Conservation (phyloP, 177 flowering plant species). For the Vitis hybrid region DNA sequence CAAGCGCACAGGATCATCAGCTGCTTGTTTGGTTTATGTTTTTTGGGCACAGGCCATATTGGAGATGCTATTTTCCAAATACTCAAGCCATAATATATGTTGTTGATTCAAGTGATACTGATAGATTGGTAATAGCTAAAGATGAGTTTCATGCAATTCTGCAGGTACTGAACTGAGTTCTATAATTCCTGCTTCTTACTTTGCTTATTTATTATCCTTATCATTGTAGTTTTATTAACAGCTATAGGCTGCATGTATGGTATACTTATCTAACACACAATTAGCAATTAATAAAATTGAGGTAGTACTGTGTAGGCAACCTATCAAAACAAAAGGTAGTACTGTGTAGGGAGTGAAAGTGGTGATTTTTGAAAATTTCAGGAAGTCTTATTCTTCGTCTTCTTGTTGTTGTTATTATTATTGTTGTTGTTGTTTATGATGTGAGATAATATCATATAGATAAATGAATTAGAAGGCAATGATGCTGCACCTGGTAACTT, state of each 20-base stretch:
- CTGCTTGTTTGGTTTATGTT: constrained; percentile 15
- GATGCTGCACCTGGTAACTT: background rate
- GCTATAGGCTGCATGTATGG: background rate
- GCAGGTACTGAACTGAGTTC: constrained; percentile 48
- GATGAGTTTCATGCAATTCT: constrained; percentile 96
- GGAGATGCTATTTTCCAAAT: constrained; percentile 99
- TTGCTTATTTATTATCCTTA: background rate
- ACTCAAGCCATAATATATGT: constrained; percentile 97
- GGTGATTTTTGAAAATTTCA: background rate
- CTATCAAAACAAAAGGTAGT: background rate
- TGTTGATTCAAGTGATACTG: constrained; percentile 96
- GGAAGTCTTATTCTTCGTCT: background rate
- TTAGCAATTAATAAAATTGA: too few relatives aligned
- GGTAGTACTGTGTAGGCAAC: background rate
- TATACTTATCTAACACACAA: too few relatives aligned
- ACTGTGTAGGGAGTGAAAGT: background rate
- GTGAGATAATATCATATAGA: background rate
- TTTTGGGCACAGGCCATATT: constrained; percentile 71
- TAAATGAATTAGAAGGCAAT: background rate
- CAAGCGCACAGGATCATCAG: background rate
- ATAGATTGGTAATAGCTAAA: constrained; percentile 82
- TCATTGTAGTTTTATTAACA: background rate
- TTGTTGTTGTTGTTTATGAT: background rate
- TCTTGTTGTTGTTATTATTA: background rate
- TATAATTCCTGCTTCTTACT: background rate